Evolutionary conservation across 2,329 filamentous ascomycete species (phyloP), one percentile per base, ranked within the genome.

Genomic region (Aspergillus ibericus): DNA sequence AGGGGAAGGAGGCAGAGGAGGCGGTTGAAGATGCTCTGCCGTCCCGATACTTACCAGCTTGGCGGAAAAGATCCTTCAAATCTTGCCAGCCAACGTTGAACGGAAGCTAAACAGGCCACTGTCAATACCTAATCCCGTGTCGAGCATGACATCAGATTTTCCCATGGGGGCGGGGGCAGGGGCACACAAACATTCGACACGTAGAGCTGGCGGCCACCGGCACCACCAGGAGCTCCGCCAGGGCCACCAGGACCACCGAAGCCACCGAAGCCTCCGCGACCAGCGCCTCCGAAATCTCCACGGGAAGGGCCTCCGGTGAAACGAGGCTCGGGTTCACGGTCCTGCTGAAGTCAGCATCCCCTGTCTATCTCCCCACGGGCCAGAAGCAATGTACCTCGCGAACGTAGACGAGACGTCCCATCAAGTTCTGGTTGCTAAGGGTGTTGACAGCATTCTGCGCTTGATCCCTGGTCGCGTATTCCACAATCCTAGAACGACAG

Each of bases 381-480:
- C 22, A 40, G 57, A 40, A n/a, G 10, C 13, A 9, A 56, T 75
- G 62, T 84, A 96, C 93, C 85, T 99, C 95, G 80, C 95, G 90
- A 77, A 99, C 95, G 78, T 99, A 99, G 76, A 99, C 92, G 70
- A 99, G 89, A 78, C 95, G 89, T 60, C 95, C 95, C 93, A 98
- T 98, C 62, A 99, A 84, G 77, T 96, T 97, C 80, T 97, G 93
- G 83, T 99, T 99, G 86, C 93, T 97, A 80, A 99, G 90, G 75
- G 92, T 95, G 78, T 91, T 89, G 82, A 99, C 95, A 75, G 95
- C 95, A 79, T 92, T 90, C 80, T 98, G 95, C 76, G 95, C 95
- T 89, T 99, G 92, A 75, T 99, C 95, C 87, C 93, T 91, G 73
- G 93, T 97, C 79, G 93, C 93, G 88, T 99, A 99, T 89, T 99